Conservation (phyloP, 2,329 filamentous ascomycete genomes). For the Alternaria brassicicola region DNA sequence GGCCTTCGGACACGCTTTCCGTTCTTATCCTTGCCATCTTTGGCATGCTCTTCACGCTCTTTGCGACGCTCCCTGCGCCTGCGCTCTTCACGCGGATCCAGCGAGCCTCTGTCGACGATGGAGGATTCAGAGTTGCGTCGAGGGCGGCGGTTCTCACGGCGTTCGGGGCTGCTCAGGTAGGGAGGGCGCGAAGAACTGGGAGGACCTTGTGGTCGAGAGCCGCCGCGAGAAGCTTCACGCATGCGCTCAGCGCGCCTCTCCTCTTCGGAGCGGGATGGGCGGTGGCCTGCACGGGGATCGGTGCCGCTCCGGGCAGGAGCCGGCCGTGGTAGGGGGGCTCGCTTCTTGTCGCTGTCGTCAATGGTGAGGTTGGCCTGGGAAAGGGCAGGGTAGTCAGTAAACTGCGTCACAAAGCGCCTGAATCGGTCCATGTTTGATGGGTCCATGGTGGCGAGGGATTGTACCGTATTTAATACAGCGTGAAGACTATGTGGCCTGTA, state of each 20-base stretch:
- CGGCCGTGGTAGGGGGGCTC: slow-evolving; percentile 38
- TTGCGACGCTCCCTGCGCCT: slow-evolving; percentile 57
- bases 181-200: slow-evolving; percentile 48
- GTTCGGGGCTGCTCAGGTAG: slow-evolving; percentile 45
- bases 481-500: slow-evolving; percentile 17
- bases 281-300: slow-evolving; percentile 60
- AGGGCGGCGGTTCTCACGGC: slow-evolving; percentile 58
- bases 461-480: slow-evolving; percentile 2
- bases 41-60: slow-evolving; percentile 56
- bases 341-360: slow-evolving; percentile 61
- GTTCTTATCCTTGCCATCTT: slow-evolving; percentile 34
- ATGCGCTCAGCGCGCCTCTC: slow-evolving; percentile 28
- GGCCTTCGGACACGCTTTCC: slow-evolving; percentile 48
- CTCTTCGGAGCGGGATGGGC: slow-evolving; percentile 70
- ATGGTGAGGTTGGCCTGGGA: slow-evolving; percentile 70
- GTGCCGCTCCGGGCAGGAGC: slow-evolving; percentile 55
- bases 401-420: slow-evolving; percentile 46
- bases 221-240: slow-evolving; percentile 49
- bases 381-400: slow-evolving; percentile 52
- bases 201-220: slow-evolving; percentile 46
- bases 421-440: slow-evolving; percentile 48
- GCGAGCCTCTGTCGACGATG: slow-evolving; percentile 66
- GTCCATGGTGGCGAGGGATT: neutral
- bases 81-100: slow-evolving; percentile 66
- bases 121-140: slow-evolving; percentile 84